Base-by-base conservation (phyloP, 1,284 basidiomycete species). In the Malassezia arunalokei region DNA sequence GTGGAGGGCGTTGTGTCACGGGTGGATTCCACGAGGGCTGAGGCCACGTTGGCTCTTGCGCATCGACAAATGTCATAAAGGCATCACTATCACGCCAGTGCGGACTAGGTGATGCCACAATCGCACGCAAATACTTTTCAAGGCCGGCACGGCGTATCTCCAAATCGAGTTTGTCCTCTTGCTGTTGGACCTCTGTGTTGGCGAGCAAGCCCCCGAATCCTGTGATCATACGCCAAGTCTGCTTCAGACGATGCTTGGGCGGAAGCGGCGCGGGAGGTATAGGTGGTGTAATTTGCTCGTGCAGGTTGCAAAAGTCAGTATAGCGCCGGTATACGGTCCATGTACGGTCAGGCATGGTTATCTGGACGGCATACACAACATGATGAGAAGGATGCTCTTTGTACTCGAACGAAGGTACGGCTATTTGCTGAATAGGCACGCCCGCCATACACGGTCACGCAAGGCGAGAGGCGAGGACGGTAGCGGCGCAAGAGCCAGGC, bases 251-350 rank as follows among this genome's bases (percentile, higher is more conserved):
- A 66, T 85, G 83, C 75, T 92, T 92, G 3, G 85, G 82, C 20
- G 90, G 90, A 24, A 94, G 79, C 11, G 79, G 65, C 11, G 76
- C 79, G 15, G 89, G 89, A 11, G 88, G 86, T 24, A 82, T 56
- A 8, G 81, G 79, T 64, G 84, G 83, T 20, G 79, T 79, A 60
- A 95, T 81, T 65, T 88, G 85, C 33, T 80, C 80, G 74, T 94
- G 80, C 20, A 96, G 81, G 58, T 87, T 83, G 62, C 81, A 81
- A 76, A 96, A 95, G 73, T 94, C 89, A 39, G 87, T 91, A 76
- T 94, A 95, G 49, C 91, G 85, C 54, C 85, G 79, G 80, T 85
- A 86, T 77, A 94, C 86, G 40, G 84, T 82, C 90, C 90, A 95
- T 70, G 86, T 84, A 58, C 85, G 83, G 20, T 88, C 83, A 55